phyloP scores from a whole-genome alignment of 176 grass and related monocot genomes.

The Rhipidocladum racemiflorum region DNA sequence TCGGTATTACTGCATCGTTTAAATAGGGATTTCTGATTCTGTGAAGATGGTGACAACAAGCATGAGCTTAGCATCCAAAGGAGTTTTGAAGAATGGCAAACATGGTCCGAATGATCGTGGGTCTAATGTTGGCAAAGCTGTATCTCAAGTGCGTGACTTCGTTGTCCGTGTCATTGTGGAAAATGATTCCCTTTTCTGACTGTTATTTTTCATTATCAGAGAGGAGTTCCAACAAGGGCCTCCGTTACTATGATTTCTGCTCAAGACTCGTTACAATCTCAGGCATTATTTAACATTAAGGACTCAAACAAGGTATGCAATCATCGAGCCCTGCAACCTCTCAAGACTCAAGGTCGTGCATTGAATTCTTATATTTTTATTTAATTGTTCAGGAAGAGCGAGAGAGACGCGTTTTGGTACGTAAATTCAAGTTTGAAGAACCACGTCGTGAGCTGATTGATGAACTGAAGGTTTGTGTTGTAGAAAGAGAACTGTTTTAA shows the following conservation, averaged over 20 bases:
- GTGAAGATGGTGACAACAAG: constrained; percentile 59
- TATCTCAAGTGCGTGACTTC: constrained; percentile 49
- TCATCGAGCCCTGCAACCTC: background rate
- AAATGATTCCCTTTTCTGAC: constrained; percentile 20
- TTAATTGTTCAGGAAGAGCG: constrained; percentile 78
- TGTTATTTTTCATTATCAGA: constrained; percentile 39
- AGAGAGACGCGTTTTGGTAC: constrained; percentile 67
- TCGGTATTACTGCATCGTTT: constrained; percentile 17
- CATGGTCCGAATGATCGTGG: constrained; percentile 61
- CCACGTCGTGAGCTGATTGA: constrained; percentile 93
- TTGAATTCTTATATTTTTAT: constrained; percentile 28
- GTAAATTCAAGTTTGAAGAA: constrained; percentile 98
- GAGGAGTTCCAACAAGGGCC: constrained; percentile 65
- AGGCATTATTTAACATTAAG: constrained; percentile 89
- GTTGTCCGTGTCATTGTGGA: constrained; percentile 12
- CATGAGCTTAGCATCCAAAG: constrained; percentile 66
- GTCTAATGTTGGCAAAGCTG: constrained; percentile 63
- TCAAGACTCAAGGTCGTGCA: background rate
- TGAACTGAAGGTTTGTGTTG: constrained; percentile 75
- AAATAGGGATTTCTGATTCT: constrained; percentile 68
- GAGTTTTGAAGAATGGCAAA: constrained; percentile 63
- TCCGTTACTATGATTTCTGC: constrained; percentile 62
- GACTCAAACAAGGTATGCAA: constrained; percentile 88
- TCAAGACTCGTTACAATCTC: constrained; percentile 77
- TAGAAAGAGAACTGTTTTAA: background rate